A percentile compares a stretch with the other conserved stretches of the same genome.
Conservation (phyloP, 495 filamentous ascomycete genomes). For the Penicillium malachiteum region DNA sequence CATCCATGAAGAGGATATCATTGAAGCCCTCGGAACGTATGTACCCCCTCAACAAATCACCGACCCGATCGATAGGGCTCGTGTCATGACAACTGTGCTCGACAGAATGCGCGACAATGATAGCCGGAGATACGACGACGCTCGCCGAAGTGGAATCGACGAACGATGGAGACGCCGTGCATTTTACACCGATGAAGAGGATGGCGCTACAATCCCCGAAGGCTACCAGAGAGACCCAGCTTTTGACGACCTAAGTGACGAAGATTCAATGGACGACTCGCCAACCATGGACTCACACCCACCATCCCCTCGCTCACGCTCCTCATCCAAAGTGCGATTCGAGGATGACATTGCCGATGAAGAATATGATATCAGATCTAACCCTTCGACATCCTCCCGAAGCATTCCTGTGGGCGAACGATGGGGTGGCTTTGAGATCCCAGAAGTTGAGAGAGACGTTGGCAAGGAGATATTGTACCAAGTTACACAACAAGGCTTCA, state of each 20-base stretch:
- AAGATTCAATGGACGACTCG: constrained; percentile 34
- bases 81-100: constrained; percentile 40
- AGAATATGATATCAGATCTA: constrained; percentile 72
- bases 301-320: constrained; percentile 68
- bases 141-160: constrained; percentile 55
- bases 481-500: constrained; percentile 84
- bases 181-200: constrained; percentile 81
- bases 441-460: constrained; percentile 75
- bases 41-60: constrained; percentile 41
- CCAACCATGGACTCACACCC: constrained; percentile 45
- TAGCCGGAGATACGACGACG: constrained; percentile 37
- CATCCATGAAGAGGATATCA: constrained; percentile 41
- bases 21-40: constrained; percentile 37
- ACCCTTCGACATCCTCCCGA: constrained; percentile 75
- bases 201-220: constrained; percentile 62
- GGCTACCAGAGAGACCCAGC: constrained; percentile 65
- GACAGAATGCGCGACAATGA: constrained; percentile 43
- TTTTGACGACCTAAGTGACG: constrained; percentile 38
- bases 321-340: constrained; percentile 82
- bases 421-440: constrained; percentile 81
- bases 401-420: constrained; percentile 71
- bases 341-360: constrained; percentile 68
- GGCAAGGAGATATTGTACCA: constrained; percentile 90
- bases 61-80: constrained; percentile 39
- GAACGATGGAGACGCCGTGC: constrained; percentile 71